Evolutionary conservation across 441 rosid genomes (phyloP).

Genomic region (Rhodomyrtus psidioides): DNA sequence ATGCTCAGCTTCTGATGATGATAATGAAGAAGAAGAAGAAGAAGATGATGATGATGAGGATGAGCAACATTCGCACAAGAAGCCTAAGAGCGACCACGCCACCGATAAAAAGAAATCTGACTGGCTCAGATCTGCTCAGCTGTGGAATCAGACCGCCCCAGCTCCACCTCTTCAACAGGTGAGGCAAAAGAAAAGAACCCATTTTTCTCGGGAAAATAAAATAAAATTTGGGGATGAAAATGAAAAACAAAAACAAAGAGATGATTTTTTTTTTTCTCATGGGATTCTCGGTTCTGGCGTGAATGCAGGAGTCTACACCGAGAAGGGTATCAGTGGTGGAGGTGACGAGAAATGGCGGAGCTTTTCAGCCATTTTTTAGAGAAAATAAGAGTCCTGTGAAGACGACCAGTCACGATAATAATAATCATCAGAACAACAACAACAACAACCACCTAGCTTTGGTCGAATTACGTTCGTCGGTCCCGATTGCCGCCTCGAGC

Average conservation of each 20-base stretch:
- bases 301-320: slow-evolving; percentile 8
- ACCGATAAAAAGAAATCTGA: slow-evolving; percentile 47
- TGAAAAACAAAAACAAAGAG: background rate
- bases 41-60: slow-evolving; percentile 5
- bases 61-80: slow-evolving; percentile 32
- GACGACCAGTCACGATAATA: background rate
- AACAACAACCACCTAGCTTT: slow-evolving; percentile 1
- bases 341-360: slow-evolving; percentile 66
- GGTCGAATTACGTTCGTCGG: slow-evolving; percentile 10
- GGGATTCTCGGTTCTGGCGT: background rate
- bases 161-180: slow-evolving; percentile 31
- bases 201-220: background rate
- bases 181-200: background rate
- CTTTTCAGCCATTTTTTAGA: slow-evolving; percentile 55
- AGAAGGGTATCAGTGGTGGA: slow-evolving; percentile 43
- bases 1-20: slow-evolving; percentile 19
- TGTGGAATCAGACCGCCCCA: slow-evolving; percentile 76
- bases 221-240: background rate
- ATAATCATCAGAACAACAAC: background rate
- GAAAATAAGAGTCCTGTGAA: slow-evolving; percentile 28
- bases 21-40: background rate
- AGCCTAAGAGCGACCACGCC: background rate
- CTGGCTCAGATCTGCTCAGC: slow-evolving; percentile 97
- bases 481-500: slow-evolving; percentile 45
- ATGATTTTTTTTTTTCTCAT: background rate